Evolutionary conservation across 2,329 filamentous ascomycete species (phyloP), one percentile per base, ranked within the genome.

Genomic region (Calonectria honghensis): DNA sequence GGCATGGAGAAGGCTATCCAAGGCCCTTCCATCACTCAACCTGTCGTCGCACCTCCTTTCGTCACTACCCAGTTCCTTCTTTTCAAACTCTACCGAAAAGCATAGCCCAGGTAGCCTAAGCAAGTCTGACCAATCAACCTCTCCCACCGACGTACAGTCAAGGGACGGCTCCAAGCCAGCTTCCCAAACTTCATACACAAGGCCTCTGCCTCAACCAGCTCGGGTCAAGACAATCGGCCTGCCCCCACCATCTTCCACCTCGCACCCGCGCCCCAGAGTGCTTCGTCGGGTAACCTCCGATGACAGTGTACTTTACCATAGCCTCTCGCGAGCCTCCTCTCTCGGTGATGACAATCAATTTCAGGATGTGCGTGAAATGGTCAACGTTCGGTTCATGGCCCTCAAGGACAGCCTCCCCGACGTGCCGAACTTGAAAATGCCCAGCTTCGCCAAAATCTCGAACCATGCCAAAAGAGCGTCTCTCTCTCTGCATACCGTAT

Each of bases 351-450:
- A 96, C 79, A 91, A 92, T 50, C 90, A 93, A 57, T 98, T 97
- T 83, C 91, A 94, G 65, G 89, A 97, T 83, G 92, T 98, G 16
- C 91, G 93, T 54, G 94, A 95, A 75, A 95, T 97, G 87, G 94
- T 96, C 78, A 98, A 98, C 81, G 95, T 94, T 79, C 91, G 96
- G 52, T 89, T 97, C 81, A 98, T 98, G 86, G 96, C 96, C 6
- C 94, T 98, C 83, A 94, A 93, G 81, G 96, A 98, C 83, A 97
- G 94, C 81, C 91, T 95, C 75, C 93, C 95, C 82, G 96, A 98
- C 79, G 87, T 90, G 51, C 94, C 96, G 2, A 95, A 93, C 70
- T 94, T 96, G 85, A 95, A 93, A 81, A 89, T 95, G 81, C 91
- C 91, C 2, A 89, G 90, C 75, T 85, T 94, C 48, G 90, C 92